A percentile compares a stretch with the other conserved stretches of the same genome.
phyloP scores from a whole-genome alignment of 1,284 basidiomycete genomes.

The Termitomyces sp. region DNA sequence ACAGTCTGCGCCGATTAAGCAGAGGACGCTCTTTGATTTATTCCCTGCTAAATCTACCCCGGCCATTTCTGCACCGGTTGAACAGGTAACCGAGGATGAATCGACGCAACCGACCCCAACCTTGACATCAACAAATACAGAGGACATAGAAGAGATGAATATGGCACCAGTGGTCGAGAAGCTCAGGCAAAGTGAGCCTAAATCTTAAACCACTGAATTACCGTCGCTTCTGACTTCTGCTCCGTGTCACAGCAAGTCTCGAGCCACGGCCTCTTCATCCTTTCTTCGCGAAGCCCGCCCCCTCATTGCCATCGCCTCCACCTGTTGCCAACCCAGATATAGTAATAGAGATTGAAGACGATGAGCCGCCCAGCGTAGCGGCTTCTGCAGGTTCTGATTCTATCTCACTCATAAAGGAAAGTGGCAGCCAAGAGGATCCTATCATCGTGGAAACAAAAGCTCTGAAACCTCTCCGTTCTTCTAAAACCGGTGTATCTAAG shows the following conservation, averaged over 20 bases:
- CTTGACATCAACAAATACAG: background rate
- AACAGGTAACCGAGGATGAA: background rate
- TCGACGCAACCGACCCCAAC: background rate
- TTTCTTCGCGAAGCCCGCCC: conserved; percentile 13
- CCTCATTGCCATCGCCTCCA: background rate
- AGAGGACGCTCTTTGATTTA: conserved; percentile 34
- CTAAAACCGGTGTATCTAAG: conserved; percentile 21
- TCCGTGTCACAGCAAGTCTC: conserved; percentile 11
- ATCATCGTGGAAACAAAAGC: conserved; percentile 43
- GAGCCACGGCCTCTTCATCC: conserved; percentile 15
- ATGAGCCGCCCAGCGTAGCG: background rate
- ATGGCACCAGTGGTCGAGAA: conserved; percentile 8
- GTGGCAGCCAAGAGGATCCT: conserved; percentile 32
- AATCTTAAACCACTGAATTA: background rate
- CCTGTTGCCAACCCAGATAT: background rate
- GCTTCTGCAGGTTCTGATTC: background rate
- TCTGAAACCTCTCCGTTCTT: conserved; percentile 21
- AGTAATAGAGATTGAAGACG: conserved; percentile 7
- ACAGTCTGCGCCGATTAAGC: conserved; percentile 13
- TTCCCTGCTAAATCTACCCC: conserved; percentile 21
- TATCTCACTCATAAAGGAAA: conserved; percentile 13
- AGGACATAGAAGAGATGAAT: background rate
- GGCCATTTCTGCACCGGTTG: background rate
- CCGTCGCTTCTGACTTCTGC: background rate
- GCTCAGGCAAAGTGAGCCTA: conserved; percentile 11